phyloP scores from a whole-genome alignment of 805 yeast species.

The Ogataea paraovalis region DNA sequence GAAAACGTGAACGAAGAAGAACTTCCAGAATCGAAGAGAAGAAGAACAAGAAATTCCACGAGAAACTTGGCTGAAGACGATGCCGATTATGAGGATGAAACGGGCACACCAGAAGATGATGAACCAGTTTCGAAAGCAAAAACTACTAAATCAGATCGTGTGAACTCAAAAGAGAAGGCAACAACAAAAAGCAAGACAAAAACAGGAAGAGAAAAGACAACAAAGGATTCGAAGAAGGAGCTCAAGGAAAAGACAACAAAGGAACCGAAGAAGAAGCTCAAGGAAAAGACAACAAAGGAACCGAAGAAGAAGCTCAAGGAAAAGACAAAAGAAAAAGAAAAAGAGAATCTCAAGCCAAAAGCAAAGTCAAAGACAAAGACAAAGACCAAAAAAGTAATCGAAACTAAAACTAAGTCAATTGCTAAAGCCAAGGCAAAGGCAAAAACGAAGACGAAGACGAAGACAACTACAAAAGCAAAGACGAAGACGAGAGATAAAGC shows the following conservation, averaged over 20 bases:
- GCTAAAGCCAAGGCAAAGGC: neutral
- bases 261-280: neutral
- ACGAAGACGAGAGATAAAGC: neutral
- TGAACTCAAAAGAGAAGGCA: too few species aligned
- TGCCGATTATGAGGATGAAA: neutral
- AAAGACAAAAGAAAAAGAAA: neutral
- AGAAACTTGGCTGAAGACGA: neutral
- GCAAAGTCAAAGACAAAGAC: neutral
- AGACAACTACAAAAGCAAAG: neutral
- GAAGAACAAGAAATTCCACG: neutral
- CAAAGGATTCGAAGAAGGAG: neutral
- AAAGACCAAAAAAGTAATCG: neutral
- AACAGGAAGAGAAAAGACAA: neutral
- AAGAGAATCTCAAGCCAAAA: neutral
- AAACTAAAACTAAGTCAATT: neutral
- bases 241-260: neutral
- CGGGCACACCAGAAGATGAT: neutral
- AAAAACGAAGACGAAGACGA: too few species aligned
- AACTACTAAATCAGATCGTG: too few species aligned
- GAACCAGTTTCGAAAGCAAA: neutral
- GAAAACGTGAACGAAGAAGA: neutral
- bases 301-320: neutral
- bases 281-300: neutral
- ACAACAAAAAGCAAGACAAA: neutral
- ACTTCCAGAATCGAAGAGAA: neutral